Conservation (phyloP, 441 rosid genomes). For the Croton laevigatus region DNA sequence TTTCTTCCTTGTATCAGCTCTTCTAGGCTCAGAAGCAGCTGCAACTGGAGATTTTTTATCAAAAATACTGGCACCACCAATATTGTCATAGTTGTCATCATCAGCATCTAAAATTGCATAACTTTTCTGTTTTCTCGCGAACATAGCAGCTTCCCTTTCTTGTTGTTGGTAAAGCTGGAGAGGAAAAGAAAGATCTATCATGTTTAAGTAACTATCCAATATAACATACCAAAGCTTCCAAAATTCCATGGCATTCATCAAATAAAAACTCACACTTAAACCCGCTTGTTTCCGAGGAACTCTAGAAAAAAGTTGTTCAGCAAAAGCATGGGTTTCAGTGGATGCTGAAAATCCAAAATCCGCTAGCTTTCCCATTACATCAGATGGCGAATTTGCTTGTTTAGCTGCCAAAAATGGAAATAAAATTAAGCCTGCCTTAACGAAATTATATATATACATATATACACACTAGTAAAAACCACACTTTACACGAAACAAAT, state of each 20-base stretch:
- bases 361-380: conserved; percentile 47
- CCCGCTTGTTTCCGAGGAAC: conserved; percentile 59
- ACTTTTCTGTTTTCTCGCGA: conserved; percentile 67
- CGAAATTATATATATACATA: no score
- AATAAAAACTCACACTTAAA: conserved; percentile 57
- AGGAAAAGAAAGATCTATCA: neutral
- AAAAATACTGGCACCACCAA: conserved; percentile 27
- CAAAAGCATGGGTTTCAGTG: conserved; percentile 56
- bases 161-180: conserved; percentile 66
- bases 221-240: conserved; percentile 7
- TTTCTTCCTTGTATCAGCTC: conserved; percentile 49
- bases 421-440: no score
- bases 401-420: conserved; percentile 49
- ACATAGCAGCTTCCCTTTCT: conserved; percentile 84
- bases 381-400: conserved; percentile 62
- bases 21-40: conserved; percentile 38
- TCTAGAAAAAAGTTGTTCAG: conserved; percentile 63
- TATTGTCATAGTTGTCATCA: conserved; percentile 44
- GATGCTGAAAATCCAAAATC: conserved; percentile 66
- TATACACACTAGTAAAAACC: neutral
- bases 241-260: neutral
- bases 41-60: conserved; percentile 33
- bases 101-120: conserved; percentile 77
- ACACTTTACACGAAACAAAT: neutral
- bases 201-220: neutral